Evolutionary conservation across 2,329 filamentous ascomycete species (phyloP).

Genomic region (Penicillium polonicum): DNA sequence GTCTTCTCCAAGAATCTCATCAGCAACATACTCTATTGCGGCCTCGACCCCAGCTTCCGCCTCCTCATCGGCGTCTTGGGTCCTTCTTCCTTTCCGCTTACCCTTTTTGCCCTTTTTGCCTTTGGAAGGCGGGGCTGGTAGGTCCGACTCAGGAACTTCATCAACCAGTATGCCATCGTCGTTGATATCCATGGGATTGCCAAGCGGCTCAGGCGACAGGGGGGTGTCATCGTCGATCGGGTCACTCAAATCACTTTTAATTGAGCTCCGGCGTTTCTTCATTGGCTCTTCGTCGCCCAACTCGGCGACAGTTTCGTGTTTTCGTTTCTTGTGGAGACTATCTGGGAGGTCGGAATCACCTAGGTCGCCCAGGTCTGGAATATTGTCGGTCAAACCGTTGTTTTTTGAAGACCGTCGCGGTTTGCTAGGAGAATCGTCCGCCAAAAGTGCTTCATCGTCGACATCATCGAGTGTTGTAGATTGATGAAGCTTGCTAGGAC

Average conservation of each 20-base stretch:
- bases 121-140: constrained; percentile 33
- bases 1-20: constrained; percentile 52
- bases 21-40: constrained; percentile 44
- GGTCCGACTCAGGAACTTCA: constrained; percentile 33
- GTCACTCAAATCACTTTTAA: constrained; percentile 39
- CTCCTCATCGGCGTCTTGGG: constrained; percentile 41
- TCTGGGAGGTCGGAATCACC: constrained; percentile 34
- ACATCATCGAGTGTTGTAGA: constrained; percentile 48
- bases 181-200: constrained; percentile 31
- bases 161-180: constrained; percentile 35
- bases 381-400: constrained; percentile 31
- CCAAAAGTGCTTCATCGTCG: constrained; percentile 51
- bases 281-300: constrained; percentile 41
- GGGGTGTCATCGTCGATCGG: constrained; percentile 35
- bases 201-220: constrained; percentile 38
- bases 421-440: constrained; percentile 43
- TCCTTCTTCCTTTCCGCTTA: constrained; percentile 47
- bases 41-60: constrained; percentile 40
- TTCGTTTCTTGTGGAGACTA: constrained; percentile 42
- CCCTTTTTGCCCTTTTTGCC: constrained; percentile 47
- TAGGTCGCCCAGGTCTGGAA: constrained; percentile 26
- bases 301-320: constrained; percentile 40
- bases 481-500: constrained; percentile 74
- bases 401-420: constrained; percentile 34
- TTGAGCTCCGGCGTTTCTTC: constrained; percentile 43